Conservation (phyloP, 495 filamentous ascomycete genomes). For the Neurospora sp. region DNA sequence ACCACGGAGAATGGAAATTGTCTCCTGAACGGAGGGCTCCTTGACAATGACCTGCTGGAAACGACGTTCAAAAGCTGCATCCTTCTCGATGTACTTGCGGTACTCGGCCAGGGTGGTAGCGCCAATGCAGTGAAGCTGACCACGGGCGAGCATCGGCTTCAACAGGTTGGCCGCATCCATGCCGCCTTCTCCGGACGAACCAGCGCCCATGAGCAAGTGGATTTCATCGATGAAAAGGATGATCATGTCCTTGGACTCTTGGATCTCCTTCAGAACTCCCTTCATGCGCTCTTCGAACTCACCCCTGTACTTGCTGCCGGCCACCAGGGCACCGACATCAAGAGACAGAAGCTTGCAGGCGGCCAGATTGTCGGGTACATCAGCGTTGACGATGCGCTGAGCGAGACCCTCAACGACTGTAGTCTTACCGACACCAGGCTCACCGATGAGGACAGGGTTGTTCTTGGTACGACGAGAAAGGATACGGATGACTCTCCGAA, state of each 20-base stretch:
- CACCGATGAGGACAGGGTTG: slow-evolving; percentile 88
- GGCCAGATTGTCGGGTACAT: slow-evolving; percentile 91
- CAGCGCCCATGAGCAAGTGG: slow-evolving; percentile 95
- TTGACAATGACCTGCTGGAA: slow-evolving; percentile 97
- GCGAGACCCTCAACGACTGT: slow-evolving; percentile 97
- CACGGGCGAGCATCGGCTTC: slow-evolving; percentile 94
- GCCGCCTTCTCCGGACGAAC: slow-evolving; percentile 83
- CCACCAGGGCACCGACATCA: slow-evolving; percentile 89
- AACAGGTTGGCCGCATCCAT: slow-evolving; percentile 98
- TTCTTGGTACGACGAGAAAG: slow-evolving; percentile 94
- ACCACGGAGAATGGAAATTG: slow-evolving; percentile 91
- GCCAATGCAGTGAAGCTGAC: slow-evolving; percentile 95
- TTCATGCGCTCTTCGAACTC: slow-evolving; percentile 99
- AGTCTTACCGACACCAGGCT: slow-evolving; percentile 97
- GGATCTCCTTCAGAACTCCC: slow-evolving; percentile 92
- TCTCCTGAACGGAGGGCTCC: slow-evolving; percentile 79
- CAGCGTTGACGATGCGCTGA: slow-evolving; percentile 85
- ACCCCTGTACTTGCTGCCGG: slow-evolving; percentile 94
- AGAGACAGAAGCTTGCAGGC: slow-evolving; percentile 88
- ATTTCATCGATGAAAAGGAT: slow-evolving; percentile 98
- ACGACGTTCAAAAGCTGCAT: slow-evolving; percentile 91
- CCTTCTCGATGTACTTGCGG: slow-evolving; percentile 98
- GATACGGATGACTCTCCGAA: slow-evolving; percentile 86
- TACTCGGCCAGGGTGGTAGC: slow-evolving; percentile 93
- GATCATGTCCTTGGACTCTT: slow-evolving; percentile 93